Conservation (phyloP, 495 filamentous ascomycete species). For the Neurospora tetraspora region DNA sequence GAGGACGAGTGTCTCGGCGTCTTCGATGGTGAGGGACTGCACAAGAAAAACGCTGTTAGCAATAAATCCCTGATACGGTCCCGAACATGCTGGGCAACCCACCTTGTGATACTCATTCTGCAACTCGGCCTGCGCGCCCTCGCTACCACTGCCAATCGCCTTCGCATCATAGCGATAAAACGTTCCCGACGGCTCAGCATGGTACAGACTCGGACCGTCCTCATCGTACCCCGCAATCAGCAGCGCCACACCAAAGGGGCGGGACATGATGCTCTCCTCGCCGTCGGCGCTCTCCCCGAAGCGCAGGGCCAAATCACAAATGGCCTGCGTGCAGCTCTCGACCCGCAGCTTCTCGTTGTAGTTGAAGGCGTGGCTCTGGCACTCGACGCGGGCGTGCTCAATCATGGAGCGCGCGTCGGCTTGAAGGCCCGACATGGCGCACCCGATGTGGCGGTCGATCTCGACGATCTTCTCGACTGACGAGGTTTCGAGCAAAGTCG, state of each 20-base stretch:
- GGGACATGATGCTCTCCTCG: constrained; percentile 95
- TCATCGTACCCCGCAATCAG: constrained; percentile 96
- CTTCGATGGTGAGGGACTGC: constrained; percentile 79
- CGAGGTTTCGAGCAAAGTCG: constrained; percentile 88
- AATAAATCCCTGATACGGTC: too few relatives aligned
- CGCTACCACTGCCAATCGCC: constrained; percentile 91
- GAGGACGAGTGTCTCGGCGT: constrained; percentile 89
- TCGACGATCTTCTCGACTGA: constrained; percentile 99
- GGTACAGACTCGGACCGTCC: constrained; percentile 94
- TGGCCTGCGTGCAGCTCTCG: constrained; percentile 96
- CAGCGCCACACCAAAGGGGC: constrained; percentile 93
- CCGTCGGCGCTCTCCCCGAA: constrained; percentile 97
- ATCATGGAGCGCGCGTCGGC: constrained; percentile 94
- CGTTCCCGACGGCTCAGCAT: constrained; percentile 93
- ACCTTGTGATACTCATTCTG: constrained; percentile 97
- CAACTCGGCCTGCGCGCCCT: constrained; percentile 93
- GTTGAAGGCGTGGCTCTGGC: constrained; percentile 92
- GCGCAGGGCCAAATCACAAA: constrained; percentile 91
- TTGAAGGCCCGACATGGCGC: constrained; percentile 95
- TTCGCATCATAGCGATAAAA: constrained; percentile 99
- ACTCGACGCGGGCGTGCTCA: constrained; percentile 95
- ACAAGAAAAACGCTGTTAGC: too few relatives aligned
- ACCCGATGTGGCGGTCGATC: constrained; percentile 96
- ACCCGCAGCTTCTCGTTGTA: constrained; percentile 89
- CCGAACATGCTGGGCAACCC: too few relatives aligned